A percentile compares a stretch with the other conserved stretches of the same genome.
These are phyloP conservation scores for Aspergillus sparsus DNA, from an alignment of 495 filamentous ascomycete species.

Conservation along the genomic window DNA sequence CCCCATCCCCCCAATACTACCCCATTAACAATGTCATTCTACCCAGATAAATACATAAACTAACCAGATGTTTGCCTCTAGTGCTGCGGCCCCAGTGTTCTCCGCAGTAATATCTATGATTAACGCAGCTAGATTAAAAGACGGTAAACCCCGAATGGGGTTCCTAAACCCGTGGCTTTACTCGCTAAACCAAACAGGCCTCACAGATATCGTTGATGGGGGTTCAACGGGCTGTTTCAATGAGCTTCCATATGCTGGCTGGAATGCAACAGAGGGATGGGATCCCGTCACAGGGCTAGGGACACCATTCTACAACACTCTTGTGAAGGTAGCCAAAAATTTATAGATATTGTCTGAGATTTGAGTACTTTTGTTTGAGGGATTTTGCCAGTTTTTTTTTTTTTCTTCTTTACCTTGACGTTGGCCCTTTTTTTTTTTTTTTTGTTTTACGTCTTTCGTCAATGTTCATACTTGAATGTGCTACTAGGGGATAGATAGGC, in stretches of 20 bases:
- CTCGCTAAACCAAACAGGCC: constrained; percentile 41
- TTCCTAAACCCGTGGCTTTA: constrained; percentile 71
- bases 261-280: constrained; percentile 60
- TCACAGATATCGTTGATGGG: constrained; percentile 60
- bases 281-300: constrained; percentile 42
- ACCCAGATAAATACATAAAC: too few species aligned
- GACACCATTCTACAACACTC: constrained; percentile 33
- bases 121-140: constrained; percentile 56
- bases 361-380: too few species aligned
- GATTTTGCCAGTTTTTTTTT: too few species aligned
- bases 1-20: neutral
- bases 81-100: constrained; percentile 55
- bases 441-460: too few species aligned
- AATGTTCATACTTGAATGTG: too few species aligned
- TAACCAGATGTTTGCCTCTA: neutral
- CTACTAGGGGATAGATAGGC: too few species aligned
- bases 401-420: neutral
- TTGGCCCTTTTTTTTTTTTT: too few species aligned
- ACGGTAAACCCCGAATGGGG: constrained; percentile 52
- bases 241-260: constrained; percentile 55
- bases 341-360: neutral
- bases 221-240: constrained; percentile 56
- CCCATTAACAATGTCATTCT: too few species aligned
- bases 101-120: constrained; percentile 56
- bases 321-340: constrained; percentile 25